Conservation (phyloP, 1,284 basidiomycete genomes). For the Pseudozyma thailandica region DNA sequence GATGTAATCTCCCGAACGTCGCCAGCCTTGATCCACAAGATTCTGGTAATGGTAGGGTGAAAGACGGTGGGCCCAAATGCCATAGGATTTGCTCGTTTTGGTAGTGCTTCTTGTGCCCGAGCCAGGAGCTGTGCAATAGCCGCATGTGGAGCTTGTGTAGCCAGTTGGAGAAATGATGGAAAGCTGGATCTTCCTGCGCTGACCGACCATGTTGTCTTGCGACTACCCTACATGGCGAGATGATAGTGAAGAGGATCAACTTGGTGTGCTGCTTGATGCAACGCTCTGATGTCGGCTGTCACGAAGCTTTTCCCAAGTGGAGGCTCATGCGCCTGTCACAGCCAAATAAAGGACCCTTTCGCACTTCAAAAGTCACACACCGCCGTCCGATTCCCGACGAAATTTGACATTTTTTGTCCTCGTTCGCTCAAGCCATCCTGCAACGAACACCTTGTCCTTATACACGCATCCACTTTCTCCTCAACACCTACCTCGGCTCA, state of each 20-base stretch:
- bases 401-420: slow-evolving; percentile 4
- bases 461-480: background rate
- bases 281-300: background rate
- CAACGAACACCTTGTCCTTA: background rate
- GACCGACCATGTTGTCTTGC: slow-evolving; percentile 7
- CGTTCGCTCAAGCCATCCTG: slow-evolving; percentile 16
- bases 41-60: slow-evolving; percentile 55
- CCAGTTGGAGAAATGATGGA: slow-evolving; percentile 69
- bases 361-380: background rate
- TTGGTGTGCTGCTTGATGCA: background rate
- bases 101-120: slow-evolving; percentile 60
- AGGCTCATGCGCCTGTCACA: background rate
- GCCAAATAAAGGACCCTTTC: slow-evolving; percentile 18
- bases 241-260: background rate
- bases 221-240: slow-evolving; percentile 5
- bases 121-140: slow-evolving; percentile 69
- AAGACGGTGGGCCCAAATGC: slow-evolving; percentile 59
- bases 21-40: slow-evolving; percentile 62
- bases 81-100: slow-evolving; percentile 69
- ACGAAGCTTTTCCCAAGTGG: background rate
- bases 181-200: slow-evolving; percentile 15
- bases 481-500: background rate
- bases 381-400: slow-evolving; percentile 2
- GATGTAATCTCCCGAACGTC: slow-evolving; percentile 59
- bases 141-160: slow-evolving; percentile 69